Conservation (phyloP, 129 eudicot genomes). For the Centaurea solstitialis region DNA sequence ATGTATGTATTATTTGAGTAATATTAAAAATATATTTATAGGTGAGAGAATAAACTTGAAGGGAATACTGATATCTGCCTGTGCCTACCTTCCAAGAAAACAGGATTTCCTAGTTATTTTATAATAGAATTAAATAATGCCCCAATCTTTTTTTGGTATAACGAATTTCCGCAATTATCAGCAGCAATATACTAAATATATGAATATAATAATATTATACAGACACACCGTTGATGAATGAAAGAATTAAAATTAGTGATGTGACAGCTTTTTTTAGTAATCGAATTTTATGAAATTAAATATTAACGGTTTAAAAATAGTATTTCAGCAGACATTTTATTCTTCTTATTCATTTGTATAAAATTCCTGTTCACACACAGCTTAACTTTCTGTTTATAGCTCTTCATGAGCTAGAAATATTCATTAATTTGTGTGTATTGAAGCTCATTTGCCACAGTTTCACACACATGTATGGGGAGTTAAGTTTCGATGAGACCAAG, state of each 20-base stretch:
- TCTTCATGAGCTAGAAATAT: not conserved
- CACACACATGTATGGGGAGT: no score
- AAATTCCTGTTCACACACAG: not conserved
- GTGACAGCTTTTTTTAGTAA: no score
- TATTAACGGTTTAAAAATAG: no score
- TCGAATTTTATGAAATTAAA: not conserved
- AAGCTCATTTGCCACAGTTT: no score
- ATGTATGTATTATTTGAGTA: not conserved
- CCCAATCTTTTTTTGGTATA: constrained; percentile 19
- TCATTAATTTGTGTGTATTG: not conserved
- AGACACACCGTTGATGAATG: not conserved
- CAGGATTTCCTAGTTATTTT: constrained; percentile 12
- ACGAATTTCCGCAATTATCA: constrained; percentile 28
- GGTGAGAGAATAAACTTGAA: not conserved
- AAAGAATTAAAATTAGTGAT: not conserved
- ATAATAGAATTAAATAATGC: constrained; percentile 8
- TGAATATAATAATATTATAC: not conserved
- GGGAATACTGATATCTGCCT: not conserved
- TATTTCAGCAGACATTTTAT: not conserved
- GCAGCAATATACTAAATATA: not conserved
- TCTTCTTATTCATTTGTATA: no score
- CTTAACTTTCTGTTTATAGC: not conserved
- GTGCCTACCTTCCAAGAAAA: constrained; percentile 26
- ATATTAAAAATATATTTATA: not conserved
- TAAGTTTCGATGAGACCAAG: no score